Percentiles rank a stretch among this genome's conserved stretches.
These are phyloP conservation scores for Ganoderma lingzhi DNA, from an alignment of 1,284 basidiomycete species.

Conservation along the genomic window DNA sequence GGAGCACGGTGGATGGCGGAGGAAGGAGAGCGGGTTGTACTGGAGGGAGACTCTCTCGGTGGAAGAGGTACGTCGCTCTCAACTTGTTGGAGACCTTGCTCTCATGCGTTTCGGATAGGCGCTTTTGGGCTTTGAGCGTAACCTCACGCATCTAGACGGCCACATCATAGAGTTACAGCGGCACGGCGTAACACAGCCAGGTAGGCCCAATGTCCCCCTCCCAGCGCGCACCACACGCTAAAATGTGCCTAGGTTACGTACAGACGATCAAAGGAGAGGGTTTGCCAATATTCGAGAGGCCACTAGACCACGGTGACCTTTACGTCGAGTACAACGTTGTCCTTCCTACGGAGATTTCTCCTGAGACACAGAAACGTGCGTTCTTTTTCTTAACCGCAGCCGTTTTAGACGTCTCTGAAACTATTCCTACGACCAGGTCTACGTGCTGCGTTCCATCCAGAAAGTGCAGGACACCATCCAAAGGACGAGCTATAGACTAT, in stretches of 20 bases:
- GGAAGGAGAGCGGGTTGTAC: conserved; percentile 90
- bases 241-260: conserved; percentile 69
- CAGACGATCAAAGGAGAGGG: conserved; percentile 89
- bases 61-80: conserved; percentile 74
- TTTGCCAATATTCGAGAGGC: conserved; percentile 78
- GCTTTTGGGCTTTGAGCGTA: conserved; percentile 82
- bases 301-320: conserved; percentile 76
- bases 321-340: conserved; percentile 94
- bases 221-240: not conserved
- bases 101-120: conserved; percentile 56
- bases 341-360: conserved; percentile 75
- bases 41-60: conserved; percentile 91
- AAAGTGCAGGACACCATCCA: conserved; percentile 22
- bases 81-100: not conserved
- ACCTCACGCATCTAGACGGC: conserved; percentile 91
- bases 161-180: conserved; percentile 78
- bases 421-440: conserved; percentile 17
- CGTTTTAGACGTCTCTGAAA: not conserved
- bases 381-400: conserved; percentile 9
- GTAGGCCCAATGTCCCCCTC: conserved; percentile 45
- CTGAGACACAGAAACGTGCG: conserved; percentile 74
- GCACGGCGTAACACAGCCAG: conserved; percentile 89
- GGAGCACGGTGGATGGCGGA: conserved; percentile 80
- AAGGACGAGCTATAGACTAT: conserved; percentile 31
- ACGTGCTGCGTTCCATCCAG: conserved; percentile 28